Evolutionary conservation across 345 rosid genomes (phyloP), one percentile per base, ranked within the genome.

Genomic region (Trapa bicornis): DNA sequence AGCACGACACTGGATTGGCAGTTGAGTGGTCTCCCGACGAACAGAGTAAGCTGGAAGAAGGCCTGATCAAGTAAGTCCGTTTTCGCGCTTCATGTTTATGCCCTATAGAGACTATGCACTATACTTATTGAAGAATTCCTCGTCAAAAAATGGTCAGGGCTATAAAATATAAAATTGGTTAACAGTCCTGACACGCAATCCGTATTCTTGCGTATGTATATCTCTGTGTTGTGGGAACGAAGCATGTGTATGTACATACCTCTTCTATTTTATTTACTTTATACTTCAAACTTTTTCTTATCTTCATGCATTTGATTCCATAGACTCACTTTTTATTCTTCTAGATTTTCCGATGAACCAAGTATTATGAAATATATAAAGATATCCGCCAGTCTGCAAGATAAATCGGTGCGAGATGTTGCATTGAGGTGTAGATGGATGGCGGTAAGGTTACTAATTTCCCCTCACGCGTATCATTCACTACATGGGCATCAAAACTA

Each of bases 351-450:
- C 45, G 91, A 83, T 39, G 92, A 87, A 75, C 91, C 88, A 56
- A 86, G 80, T 74, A 87, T 94, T 56, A 77, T 89, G 89, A 94
- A 74, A 82, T 94, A 89, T 76, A 80, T 94, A 65, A 91, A 87
- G 75, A 84, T 94, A 75, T 96, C 97, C 1, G 88, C 88, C 39
- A 79, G 76, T 65, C 79, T 94, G 73, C 96, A 74, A 67, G 89
- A 91, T 45, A 94, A 94, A 81, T 85, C 88, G 7, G 95, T 94
- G 4, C 87, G 99, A 33, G 99, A 94, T 81, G 97, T 94, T 79
- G 97, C 99, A 63, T 74, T 94, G 84, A 85, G 96, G 83, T 91
- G 99, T 77, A 82, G 96, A 73, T 94, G 96, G 96, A 79, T 89
- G 91, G 84, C 80, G 68, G 99, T 94, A 82, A 74, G 87, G 72